phyloP scores from a whole-genome alignment of 1,139 yeast species.

The Geotrichum phurueaensis region DNA sequence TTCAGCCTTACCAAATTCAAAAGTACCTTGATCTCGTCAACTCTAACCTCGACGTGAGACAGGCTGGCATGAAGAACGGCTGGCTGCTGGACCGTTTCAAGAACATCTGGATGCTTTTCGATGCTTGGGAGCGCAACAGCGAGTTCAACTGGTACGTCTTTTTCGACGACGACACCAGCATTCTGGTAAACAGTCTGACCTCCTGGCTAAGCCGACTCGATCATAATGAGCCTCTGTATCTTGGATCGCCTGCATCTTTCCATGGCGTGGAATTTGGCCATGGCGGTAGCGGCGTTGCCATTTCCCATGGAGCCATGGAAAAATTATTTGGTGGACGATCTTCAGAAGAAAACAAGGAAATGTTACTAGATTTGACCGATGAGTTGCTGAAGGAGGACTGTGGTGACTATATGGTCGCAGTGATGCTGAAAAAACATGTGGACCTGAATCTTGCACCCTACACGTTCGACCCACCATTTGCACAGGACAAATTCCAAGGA shows the following conservation, averaged over 20 bases:
- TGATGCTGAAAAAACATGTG: constrained; percentile 24
- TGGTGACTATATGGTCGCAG: constrained; percentile 37
- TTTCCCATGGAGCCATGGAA: constrained; percentile 33
- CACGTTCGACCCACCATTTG: constrained; percentile 21
- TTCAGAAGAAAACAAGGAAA: constrained; percentile 25
- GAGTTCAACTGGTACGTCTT: constrained; percentile 36
- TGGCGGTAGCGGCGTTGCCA: constrained; percentile 38
- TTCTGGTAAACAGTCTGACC: constrained; percentile 30
- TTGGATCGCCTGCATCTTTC: constrained; percentile 31
- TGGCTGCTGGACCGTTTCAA: constrained; percentile 38
- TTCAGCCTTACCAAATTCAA: constrained; percentile 31
- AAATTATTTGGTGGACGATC: constrained; percentile 26
- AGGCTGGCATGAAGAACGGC: constrained; percentile 22
- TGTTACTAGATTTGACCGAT: constrained; percentile 21
- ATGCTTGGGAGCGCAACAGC: constrained; percentile 35
- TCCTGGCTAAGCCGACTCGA: constrained; percentile 27
- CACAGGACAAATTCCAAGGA: constrained; percentile 32
- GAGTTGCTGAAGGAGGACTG: constrained; percentile 20
- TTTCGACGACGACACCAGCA: constrained; percentile 37
- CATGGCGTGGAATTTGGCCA: constrained; percentile 32
- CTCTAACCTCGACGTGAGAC: constrained; percentile 16
- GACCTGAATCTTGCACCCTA: constrained; percentile 21
- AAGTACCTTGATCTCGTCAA: constrained; percentile 25
- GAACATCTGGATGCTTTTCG: constrained; percentile 37
- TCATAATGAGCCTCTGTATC: constrained; percentile 28